Percentiles rank a stretch among this genome's conserved stretches.
These are phyloP conservation scores for Aspergillus sp. DNA, from an alignment of 2,329 filamentous ascomycete species.

Conservation along the genomic window DNA sequence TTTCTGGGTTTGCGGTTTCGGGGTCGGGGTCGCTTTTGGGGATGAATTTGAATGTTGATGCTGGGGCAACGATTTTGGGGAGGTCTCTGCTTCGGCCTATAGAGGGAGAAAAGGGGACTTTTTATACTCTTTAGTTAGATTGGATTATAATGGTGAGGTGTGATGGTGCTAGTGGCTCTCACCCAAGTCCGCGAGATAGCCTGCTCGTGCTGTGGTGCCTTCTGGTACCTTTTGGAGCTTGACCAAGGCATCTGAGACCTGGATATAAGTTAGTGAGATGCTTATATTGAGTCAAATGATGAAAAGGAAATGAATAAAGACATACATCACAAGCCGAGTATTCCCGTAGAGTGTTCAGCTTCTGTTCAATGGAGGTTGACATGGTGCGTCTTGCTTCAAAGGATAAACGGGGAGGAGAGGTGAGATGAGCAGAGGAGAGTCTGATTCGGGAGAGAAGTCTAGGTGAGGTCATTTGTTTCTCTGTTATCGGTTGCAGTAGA, in stretches of 20 bases:
- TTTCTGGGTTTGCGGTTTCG: conserved; percentile 13
- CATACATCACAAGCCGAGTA: conserved; percentile 42
- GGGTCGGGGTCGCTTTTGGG: conserved; percentile 49
- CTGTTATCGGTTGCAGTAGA: background rate
- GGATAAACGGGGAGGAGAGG: background rate
- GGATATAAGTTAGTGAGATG: background rate
- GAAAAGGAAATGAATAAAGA: no score
- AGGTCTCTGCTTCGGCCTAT: conserved; percentile 19
- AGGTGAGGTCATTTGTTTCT: background rate
- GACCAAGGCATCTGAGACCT: conserved; percentile 69
- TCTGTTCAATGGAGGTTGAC: conserved; percentile 28
- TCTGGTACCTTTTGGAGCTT: conserved; percentile 51
- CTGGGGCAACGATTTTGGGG: conserved; percentile 37
- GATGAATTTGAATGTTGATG: conserved; percentile 50
- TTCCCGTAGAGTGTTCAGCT: conserved; percentile 26
- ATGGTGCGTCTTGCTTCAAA: conserved; percentile 16
- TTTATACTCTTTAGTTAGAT: conserved; percentile 4
- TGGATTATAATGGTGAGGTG: conserved; percentile 1
- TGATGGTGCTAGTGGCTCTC: conserved; percentile 8
- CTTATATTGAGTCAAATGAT: no score
- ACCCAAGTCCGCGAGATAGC: conserved; percentile 62
- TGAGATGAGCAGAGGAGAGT: background rate
- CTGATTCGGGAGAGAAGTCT: background rate
- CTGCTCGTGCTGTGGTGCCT: conserved; percentile 54
- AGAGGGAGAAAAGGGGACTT: conserved; percentile 32